Evolutionary conservation across 2,329 filamentous ascomycete species (phyloP).

Genomic region (Phialocephala sp.): DNA sequence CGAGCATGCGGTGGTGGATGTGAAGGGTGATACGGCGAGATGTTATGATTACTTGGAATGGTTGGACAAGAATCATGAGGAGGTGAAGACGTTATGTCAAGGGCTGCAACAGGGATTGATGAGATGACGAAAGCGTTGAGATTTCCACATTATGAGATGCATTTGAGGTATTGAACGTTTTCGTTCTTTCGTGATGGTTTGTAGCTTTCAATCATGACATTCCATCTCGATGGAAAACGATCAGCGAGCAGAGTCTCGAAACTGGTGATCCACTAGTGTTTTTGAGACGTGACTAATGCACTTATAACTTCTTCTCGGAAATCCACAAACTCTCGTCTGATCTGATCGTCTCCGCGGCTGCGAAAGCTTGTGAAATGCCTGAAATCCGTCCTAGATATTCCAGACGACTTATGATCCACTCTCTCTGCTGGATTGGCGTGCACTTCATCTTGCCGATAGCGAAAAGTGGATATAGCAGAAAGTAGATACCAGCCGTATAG

Average conservation of each 20-base stretch:
- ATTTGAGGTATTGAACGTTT: too few species aligned
- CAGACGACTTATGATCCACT: not conserved
- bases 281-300: too few species aligned
- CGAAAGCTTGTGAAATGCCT: slow-evolving; percentile 4
- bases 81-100: not conserved
- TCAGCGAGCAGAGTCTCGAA: too few species aligned
- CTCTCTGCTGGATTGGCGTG: not conserved
- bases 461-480: not conserved
- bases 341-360: not conserved
- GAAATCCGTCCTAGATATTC: slow-evolving; percentile 1
- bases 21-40: not conserved
- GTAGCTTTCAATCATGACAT: too few species aligned
- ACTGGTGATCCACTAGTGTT: too few species aligned
- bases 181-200: too few species aligned
- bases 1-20: not conserved
- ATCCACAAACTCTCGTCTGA: not conserved
- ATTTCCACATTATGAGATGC: too few species aligned
- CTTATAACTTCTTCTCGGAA: too few species aligned
- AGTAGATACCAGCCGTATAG: slow-evolving; percentile 9
- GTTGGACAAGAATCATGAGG: not conserved
- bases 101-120: too few species aligned
- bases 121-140: too few species aligned
- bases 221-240: too few species aligned
- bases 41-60: not conserved
- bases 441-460: not conserved